Percentiles rank a stretch among this genome's conserved stretches.
Conservation (phyloP, 129 eudicot species). For the Arctium minus region DNA sequence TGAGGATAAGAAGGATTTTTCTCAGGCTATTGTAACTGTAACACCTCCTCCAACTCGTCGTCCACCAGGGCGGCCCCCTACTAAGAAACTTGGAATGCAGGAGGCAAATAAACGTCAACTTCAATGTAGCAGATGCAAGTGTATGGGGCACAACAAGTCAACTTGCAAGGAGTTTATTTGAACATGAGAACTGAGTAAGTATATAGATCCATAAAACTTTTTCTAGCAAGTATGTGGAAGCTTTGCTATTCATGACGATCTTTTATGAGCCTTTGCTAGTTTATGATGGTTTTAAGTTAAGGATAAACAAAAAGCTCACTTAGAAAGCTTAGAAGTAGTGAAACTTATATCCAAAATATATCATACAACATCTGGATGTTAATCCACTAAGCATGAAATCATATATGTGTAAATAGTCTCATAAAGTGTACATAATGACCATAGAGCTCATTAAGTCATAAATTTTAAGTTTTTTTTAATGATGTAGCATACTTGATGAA, state of each 20-base stretch:
- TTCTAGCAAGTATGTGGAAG: not conserved
- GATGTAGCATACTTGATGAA: not conserved
- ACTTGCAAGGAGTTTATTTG: conserved; percentile 69
- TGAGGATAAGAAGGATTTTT: conserved; percentile 40
- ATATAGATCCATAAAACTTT: not conserved
- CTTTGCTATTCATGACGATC: not conserved
- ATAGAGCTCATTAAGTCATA: not conserved
- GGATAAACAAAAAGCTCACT: not conserved
- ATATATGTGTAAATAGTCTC: not conserved
- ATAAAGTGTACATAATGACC: not conserved
- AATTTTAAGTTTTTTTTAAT: not conserved
- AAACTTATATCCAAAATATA: not conserved
- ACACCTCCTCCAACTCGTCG: conserved; percentile 93
- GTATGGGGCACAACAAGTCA: conserved; percentile 84
- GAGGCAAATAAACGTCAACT: conserved; percentile 67
- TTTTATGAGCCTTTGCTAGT: not conserved
- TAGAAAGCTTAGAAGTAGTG: not conserved
- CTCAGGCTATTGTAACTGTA: conserved; percentile 56
- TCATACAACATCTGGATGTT: not conserved
- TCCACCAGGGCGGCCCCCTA: conserved; percentile 87
- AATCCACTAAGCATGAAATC: not conserved
- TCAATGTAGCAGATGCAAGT: conserved; percentile 87
- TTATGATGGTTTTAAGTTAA: not conserved
- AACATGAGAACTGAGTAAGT: conserved; percentile 37
- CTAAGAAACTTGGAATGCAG: conserved; percentile 47